Conservation (phyloP, 345 rosid genomes). For the Aurinia saxatilis region DNA sequence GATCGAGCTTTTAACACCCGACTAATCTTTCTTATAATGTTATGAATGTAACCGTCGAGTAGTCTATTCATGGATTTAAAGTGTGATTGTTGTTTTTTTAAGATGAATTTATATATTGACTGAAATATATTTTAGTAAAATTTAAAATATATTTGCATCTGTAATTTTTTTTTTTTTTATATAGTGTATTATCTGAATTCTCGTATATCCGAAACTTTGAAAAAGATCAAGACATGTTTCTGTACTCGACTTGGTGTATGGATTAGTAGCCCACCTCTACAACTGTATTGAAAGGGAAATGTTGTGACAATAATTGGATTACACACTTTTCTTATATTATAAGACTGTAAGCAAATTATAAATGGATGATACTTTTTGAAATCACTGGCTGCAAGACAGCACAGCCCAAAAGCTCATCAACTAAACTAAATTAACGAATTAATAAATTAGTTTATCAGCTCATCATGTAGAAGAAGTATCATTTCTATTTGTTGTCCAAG, state of each 20-base stretch:
- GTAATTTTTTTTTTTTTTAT: no score
- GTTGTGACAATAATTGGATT: not conserved
- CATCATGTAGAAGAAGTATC: constrained; percentile 12
- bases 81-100: no score
- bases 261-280: no score
- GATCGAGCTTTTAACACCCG: no score
- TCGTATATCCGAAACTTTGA: not conserved
- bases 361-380: not conserved
- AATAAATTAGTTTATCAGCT: not conserved
- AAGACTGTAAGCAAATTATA: not conserved
- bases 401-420: constrained; percentile 14
- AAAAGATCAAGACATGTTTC: not conserved
- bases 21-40: no score
- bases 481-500: constrained; percentile 4
- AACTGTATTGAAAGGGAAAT: not conserved
- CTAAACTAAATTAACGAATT: not conserved
- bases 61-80: no score
- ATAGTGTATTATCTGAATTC: no score
- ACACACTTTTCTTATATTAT: not conserved
- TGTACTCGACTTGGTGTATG: no score
- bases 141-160: no score
- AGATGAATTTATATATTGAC: no score
- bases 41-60: no score
- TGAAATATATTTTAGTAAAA: no score
- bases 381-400: constrained; percentile 11